These are phyloP conservation scores for Fusarium aywerte DNA, from an alignment of 2,329 filamentous ascomycete genomes.

Conservation along the genomic window DNA sequence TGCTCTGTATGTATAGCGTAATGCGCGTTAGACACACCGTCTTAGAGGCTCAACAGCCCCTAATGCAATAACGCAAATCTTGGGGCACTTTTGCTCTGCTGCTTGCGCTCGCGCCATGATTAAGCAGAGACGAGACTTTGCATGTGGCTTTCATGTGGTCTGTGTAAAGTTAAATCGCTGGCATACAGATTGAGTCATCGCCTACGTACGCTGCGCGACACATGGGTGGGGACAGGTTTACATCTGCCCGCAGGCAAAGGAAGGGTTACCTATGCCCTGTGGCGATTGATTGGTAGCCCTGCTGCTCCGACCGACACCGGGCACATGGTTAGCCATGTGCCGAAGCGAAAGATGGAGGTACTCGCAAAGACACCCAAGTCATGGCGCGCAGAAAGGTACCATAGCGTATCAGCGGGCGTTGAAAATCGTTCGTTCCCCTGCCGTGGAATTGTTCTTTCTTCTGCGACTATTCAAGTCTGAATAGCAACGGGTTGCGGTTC, in stretches of 20 bases:
- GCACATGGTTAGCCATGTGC: constrained; percentile 43
- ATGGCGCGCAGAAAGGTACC: constrained; percentile 14
- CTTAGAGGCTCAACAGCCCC: constrained; percentile 24
- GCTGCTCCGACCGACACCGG: constrained; percentile 31
- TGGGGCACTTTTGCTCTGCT: constrained; percentile 18
- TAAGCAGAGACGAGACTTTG: background rate
- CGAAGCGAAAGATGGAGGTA: constrained; percentile 27
- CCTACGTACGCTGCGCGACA: constrained; percentile 6
- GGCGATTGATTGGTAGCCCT: constrained; percentile 37
- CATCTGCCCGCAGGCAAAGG: background rate
- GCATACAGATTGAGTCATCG: constrained; percentile 10
- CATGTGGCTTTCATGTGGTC: constrained; percentile 14
- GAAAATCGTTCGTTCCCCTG: constrained; percentile 28
- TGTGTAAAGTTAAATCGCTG: constrained; percentile 9
- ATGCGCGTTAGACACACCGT: constrained; percentile 16
- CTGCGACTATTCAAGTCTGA: constrained; percentile 31
- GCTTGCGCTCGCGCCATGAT: background rate
- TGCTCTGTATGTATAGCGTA: constrained; percentile 16
- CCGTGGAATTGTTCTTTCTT: constrained; percentile 49
- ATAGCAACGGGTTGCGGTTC: constrained; percentile 24
- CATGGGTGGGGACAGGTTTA: constrained; percentile 8
- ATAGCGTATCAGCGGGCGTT: constrained; percentile 27
- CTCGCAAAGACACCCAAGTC: constrained; percentile 12
- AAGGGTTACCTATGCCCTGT: background rate
- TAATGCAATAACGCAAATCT: constrained; percentile 16